Conservation (phyloP, 163 green algal species). For the Chloromonas sp. region DNA sequence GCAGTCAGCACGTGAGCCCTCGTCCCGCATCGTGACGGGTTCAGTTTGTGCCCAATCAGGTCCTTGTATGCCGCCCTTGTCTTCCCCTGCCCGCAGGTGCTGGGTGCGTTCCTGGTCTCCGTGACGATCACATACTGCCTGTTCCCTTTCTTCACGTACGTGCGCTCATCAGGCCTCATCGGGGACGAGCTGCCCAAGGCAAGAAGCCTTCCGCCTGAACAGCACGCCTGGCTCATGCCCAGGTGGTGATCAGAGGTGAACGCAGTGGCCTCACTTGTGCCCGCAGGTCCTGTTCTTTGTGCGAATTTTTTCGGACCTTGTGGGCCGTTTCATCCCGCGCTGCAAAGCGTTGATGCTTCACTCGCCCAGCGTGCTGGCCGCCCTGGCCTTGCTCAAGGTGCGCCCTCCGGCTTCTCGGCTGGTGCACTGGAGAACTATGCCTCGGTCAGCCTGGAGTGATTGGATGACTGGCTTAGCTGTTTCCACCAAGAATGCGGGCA, state of each 20-base stretch:
- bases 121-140: conserved; percentile 41
- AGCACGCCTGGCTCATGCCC: no score
- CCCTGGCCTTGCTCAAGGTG: conserved; percentile 14
- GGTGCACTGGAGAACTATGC: no score
- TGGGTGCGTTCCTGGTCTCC: conserved; percentile 29
- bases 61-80: background rate
- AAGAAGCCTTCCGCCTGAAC: background rate
- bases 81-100: conserved; percentile 11
- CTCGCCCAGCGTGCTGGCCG: conserved; percentile 29
- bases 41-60: no score
- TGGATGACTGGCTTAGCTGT: background rate
- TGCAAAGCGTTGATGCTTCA: conserved; percentile 27
- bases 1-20: background rate
- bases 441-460: no score
- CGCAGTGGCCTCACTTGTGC: background rate
- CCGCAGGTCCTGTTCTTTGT: conserved; percentile 69
- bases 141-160: conserved; percentile 77
- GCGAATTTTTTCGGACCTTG: conserved; percentile 64
- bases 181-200: conserved; percentile 58
- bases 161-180: conserved; percentile 49
- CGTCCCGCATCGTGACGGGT: no score
- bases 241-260: no score
- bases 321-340: conserved; percentile 58
- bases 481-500: background rate
- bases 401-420: no score